Percentiles rank a stretch among this genome's conserved stretches.
Conservation (phyloP, 768 basidiomycete species). For the Naganishia onofrii region DNA sequence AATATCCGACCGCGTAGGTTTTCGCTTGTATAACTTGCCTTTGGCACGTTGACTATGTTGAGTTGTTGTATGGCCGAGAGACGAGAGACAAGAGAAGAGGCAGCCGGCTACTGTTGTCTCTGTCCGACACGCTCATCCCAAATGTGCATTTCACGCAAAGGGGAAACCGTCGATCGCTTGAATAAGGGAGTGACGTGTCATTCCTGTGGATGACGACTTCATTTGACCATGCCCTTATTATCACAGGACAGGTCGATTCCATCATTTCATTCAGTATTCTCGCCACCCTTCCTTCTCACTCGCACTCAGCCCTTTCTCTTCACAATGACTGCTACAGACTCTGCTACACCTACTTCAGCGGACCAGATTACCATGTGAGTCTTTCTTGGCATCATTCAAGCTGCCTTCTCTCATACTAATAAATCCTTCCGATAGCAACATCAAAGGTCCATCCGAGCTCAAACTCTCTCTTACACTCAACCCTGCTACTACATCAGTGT, state of each 20-base stretch:
- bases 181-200: not conserved
- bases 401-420: not conserved
- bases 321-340: conserved; percentile 4
- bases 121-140: conserved; percentile 1
- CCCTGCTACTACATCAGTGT: conserved; percentile 71
- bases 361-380: conserved; percentile 42
- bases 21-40: too few species aligned
- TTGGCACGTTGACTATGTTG: too few species aligned
- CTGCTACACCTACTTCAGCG: conserved; percentile 1
- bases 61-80: too few species aligned
- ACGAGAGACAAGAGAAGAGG: too few species aligned
- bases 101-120: conserved; percentile 29
- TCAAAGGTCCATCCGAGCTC: conserved; percentile 75
- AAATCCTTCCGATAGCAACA: conserved; percentile 41
- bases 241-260: not conserved
- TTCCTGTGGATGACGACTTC: not conserved
- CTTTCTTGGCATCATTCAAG: too few species aligned
- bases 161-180: conserved; percentile 3
- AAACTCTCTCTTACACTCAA: conserved; percentile 83
- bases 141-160: conserved; percentile 5
- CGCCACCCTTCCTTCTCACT: not conserved
- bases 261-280: too few species aligned
- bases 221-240: too few species aligned
- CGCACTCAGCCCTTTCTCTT: not conserved
- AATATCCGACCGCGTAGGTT: too few species aligned